These are phyloP conservation scores for Peltaster fructicola DNA, from an alignment of 2,329 filamentous ascomycete species.

Conservation along the genomic window DNA sequence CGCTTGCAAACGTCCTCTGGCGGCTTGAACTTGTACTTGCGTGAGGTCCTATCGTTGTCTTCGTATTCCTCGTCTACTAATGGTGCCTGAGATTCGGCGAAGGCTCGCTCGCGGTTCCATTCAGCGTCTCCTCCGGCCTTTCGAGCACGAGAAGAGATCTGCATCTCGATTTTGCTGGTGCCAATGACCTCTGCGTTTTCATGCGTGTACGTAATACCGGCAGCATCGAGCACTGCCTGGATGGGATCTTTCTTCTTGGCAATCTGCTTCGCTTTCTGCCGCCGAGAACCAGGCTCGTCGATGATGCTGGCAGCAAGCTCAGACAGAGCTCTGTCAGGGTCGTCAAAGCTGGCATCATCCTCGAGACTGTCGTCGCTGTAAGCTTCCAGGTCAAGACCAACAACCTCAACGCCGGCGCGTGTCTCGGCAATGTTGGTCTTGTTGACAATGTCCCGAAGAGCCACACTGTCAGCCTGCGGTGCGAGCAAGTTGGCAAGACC, in stretches of 20 bases:
- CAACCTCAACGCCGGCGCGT: constrained; percentile 62
- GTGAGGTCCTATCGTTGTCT: constrained; percentile 13
- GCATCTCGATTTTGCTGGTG: constrained; percentile 76
- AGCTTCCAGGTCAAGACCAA: constrained; percentile 60
- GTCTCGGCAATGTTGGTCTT: constrained; percentile 96
- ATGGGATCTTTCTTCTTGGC: constrained; percentile 48
- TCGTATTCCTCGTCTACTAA: constrained; percentile 6
- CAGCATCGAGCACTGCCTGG: constrained; percentile 71
- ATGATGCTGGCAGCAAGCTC: constrained; percentile 50
- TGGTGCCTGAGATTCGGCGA: constrained; percentile 35
- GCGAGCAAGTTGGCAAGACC: constrained; percentile 74
- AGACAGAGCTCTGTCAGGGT: constrained; percentile 44
- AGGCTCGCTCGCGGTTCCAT: constrained; percentile 27
- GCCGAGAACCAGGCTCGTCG: constrained; percentile 18
- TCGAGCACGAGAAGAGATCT: constrained; percentile 60
- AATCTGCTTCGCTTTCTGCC: constrained; percentile 19
- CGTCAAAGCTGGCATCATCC: constrained; percentile 17
- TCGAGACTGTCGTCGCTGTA: constrained; percentile 39
- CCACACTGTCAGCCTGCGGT: constrained; percentile 59
- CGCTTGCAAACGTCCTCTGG: constrained; percentile 54
- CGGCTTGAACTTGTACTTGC: constrained; percentile 50
- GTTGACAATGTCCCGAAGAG: constrained; percentile 90
- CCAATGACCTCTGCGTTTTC: constrained; percentile 93
- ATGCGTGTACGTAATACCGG: constrained; percentile 88
- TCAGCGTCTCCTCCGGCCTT: constrained; percentile 36